Evolutionary conservation across 192 early-diverging fungal species (phyloP), one percentile per base, ranked within the genome.

Genomic region (Powellomyces hirtus): DNA sequence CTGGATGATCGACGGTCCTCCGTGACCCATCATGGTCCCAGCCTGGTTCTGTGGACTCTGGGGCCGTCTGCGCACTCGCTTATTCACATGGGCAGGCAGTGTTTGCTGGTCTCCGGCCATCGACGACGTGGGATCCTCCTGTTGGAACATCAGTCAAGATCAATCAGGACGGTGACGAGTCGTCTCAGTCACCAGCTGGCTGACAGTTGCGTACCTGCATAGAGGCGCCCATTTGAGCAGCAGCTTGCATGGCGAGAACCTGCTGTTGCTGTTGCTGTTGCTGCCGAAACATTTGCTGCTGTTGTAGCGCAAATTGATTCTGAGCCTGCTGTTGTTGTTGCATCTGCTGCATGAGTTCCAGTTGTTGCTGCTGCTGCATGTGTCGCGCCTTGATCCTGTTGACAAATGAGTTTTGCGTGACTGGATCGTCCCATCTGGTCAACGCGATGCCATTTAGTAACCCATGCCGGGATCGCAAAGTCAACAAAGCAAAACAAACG

Each of bases 251-350:
- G 46, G 46, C 46, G n/a, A 24, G 46, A 3, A 24, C 46, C 46
- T 49, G 46, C 46, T 49, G 46, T 24, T 49, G 46, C 46, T 49
- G 46, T 24, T 49, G 46, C 46, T 24, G n/a, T 49, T 49, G 46
- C 14, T 24, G 4, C 16, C 26, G 46, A n/a, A n/a, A n/a, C 46
- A 49, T 49, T 24, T 49, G 46, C 46, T 49, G 46, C 46, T 2
- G 2, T 16, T 7, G 16, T 18, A 2, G 4, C 5, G 46, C 46
- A 2, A 24, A 24, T 24, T 49, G 46, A 18, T 49, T 18, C 46
- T 49, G 46, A 8, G 8, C 10, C 18, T 42, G 40, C 40, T 42
- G 40, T 42, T 42, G 40, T 16, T 49, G 46, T 24, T 49, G 46
- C 46, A 49, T 49, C 26, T 49, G 46, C 14, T 49, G 46, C 46